phyloP scores from a whole-genome alignment of 2,329 filamentous ascomycete genomes.

The Fusarium bactridioides region DNA sequence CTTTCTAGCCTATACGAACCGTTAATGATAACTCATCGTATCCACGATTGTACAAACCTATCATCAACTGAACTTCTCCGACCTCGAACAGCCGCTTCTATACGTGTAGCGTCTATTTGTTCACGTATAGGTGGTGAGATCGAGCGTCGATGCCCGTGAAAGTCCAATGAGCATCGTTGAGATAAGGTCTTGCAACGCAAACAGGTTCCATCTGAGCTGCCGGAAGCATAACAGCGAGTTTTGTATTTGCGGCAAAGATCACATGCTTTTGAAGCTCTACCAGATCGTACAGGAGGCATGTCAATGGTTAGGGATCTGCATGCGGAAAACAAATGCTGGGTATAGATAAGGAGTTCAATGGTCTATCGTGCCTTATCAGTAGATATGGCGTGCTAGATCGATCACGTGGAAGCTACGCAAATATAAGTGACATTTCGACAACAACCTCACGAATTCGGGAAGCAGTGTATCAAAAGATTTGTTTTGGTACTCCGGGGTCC shows the following conservation, averaged over 20 bases:
- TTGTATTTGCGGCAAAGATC: slow-evolving; percentile 39
- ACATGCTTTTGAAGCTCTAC: slow-evolving; percentile 41
- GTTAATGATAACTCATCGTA: neutral
- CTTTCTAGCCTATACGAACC: slow-evolving; percentile 12
- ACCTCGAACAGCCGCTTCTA: fast-evolving
- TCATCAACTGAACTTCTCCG: neutral
- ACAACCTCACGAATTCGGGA: fast-evolving
- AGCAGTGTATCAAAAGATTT: fast-evolving
- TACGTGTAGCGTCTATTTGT: neutral
- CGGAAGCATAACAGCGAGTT: slow-evolving; percentile 37
- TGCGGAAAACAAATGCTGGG: neutral
- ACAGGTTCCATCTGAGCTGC: slow-evolving; percentile 16
- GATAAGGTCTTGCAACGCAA: slow-evolving; percentile 39
- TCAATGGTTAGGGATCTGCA: neutral
- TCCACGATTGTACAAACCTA: neutral
- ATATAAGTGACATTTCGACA: neutral
- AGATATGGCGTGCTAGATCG: slow-evolving; percentile 13
- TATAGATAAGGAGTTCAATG: neutral
- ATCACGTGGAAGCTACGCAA: slow-evolving; percentile 6
- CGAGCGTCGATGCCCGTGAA: neutral
- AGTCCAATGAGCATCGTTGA: slow-evolving; percentile 31
- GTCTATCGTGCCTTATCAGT: slow-evolving; percentile 4
- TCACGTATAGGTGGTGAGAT: neutral
- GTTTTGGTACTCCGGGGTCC: fast-evolving
- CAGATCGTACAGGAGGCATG: slow-evolving; percentile 36